Conservation (phyloP, 1,284 basidiomycete genomes). For the Thecaphora thlaspeos region DNA sequence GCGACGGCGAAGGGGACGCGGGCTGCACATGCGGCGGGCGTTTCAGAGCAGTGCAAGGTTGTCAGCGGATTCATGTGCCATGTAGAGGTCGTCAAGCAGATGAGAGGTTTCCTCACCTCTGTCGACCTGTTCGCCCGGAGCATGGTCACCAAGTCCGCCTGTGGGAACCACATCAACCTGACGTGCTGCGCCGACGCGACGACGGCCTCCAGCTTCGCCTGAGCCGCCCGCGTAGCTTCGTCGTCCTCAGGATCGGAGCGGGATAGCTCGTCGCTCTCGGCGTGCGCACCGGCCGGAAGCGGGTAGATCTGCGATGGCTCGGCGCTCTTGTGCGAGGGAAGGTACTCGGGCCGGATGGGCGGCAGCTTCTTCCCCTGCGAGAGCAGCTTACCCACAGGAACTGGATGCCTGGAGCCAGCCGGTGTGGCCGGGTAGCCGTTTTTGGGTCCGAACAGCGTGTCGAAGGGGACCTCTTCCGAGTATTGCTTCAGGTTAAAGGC, state of each 20-base stretch:
- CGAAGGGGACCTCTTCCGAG: constrained; percentile 69
- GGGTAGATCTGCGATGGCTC: constrained; percentile 29
- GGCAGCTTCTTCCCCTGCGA: constrained; percentile 42
- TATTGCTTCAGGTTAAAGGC: constrained; percentile 81
- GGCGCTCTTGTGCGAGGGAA: constrained; percentile 14
- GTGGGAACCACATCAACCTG: constrained; percentile 93
- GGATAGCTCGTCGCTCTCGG: constrained; percentile 15
- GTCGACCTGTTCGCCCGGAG: constrained; percentile 73
- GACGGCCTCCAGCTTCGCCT: constrained; percentile 60
- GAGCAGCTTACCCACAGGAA: constrained; percentile 34
- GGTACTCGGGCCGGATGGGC: constrained; percentile 14
- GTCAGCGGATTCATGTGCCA: too few species aligned
- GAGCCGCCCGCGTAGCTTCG: constrained; percentile 60
- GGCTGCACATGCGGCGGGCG: not conserved
- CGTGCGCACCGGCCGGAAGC: constrained; percentile 10
- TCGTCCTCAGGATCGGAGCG: constrained; percentile 32
- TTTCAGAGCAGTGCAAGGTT: too few species aligned
- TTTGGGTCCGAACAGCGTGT: constrained; percentile 63
- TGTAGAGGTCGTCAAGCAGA: too few species aligned
- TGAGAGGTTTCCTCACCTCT: constrained; percentile 67
- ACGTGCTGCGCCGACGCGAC: constrained; percentile 72
- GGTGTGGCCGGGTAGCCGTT: constrained; percentile 24
- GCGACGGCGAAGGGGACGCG: constrained; percentile 8
- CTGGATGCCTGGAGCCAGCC: constrained; percentile 7
- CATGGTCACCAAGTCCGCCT: constrained; percentile 71